Base-by-base conservation (phyloP, 2,329 filamentous ascomycete species). In the Fusarium sp. region DNA sequence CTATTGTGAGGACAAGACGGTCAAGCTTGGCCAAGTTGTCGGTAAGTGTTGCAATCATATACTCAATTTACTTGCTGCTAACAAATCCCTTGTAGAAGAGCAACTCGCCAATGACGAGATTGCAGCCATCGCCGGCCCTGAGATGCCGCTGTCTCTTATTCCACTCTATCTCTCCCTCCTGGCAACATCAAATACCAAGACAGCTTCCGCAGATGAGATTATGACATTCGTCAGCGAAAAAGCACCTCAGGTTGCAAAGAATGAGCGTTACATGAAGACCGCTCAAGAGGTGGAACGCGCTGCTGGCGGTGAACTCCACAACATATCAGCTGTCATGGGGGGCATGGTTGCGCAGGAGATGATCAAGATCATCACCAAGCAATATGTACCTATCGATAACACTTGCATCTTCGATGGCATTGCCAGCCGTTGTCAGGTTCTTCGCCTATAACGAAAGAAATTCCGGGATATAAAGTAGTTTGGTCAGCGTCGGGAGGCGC, bases 321-420 rank as follows among this genome's bases (percentile, higher is more conserved):
- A 97, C 74, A 91, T 96, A 53, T 91, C 93, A 29, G 89, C 93
- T 25, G 79, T 97, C 53, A 90, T 89, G 1, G 96, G 95, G 28
- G 96, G 95, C 4, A 90, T 99, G 80, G 90, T 96, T 43, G 92
- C 94, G n/a, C 96, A 99, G 77, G 95, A 99, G 79, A 87, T 94
- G 62, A 96, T 99, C 79, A 99, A 99, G 75, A 86, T 94, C 55
- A 85, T 91, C 69, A 91, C 88, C 11, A 87, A 87, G 71, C 88
- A 91, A 78, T 91, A 91, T 76, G 81, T 90, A 39, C 88, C 88
- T 24, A 85, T 90, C 63, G 87, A 91, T 68, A 89, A 90, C 74
- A 88, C 86, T 13, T 90, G 88, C 72, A 81, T 91, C 60, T 90
- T 88, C 68, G 88, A 91, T 78, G 88, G 88, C 22, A 87, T 91